These are phyloP conservation scores for Cyathus pygmaeus DNA, from an alignment of 1,284 basidiomycete species.

Conservation along the genomic window DNA sequence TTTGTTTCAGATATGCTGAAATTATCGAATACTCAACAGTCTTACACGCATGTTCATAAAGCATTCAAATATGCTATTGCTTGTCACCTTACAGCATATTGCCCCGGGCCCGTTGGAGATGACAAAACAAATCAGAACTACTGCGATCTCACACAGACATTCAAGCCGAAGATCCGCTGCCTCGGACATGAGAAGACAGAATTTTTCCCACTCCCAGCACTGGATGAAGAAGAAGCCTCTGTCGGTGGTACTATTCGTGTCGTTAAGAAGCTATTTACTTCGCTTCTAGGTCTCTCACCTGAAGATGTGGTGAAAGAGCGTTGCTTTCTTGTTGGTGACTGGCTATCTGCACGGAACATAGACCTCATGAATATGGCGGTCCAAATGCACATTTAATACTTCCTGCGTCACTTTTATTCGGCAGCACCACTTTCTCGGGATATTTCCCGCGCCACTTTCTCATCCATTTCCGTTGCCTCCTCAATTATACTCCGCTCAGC, in stretches of 20 bases:
- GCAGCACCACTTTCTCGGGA: too few relatives aligned
- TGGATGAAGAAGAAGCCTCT: constrained; percentile 16
- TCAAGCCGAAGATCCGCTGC: constrained; percentile 6
- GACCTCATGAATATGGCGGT: constrained; percentile 9
- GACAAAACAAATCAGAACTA: not conserved
- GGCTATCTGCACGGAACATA: constrained; percentile 10
- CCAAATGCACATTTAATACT: too few relatives aligned
- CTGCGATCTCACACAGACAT: not conserved
- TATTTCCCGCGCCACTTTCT: too few relatives aligned
- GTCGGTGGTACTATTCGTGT: constrained; percentile 8
- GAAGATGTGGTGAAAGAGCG: constrained; percentile 7
- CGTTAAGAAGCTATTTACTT: constrained; percentile 9
- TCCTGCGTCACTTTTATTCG: too few relatives aligned
- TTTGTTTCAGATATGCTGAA: not conserved
- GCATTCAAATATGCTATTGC: constrained; percentile 13
- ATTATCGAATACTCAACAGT: constrained; percentile 2
- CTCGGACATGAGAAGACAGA: constrained; percentile 8
- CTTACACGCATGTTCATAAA: not conserved
- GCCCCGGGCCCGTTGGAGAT: not conserved
- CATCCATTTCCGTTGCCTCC: too few relatives aligned
- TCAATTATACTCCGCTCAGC: too few relatives aligned
- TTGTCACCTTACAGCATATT: constrained; percentile 4
- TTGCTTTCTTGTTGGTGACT: constrained; percentile 11
- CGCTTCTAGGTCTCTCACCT: constrained; percentile 3
- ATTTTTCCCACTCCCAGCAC: too few relatives aligned